Conservation (phyloP, 371 early-diverging fungal species). For the Rhizopus arrhizus region DNA sequence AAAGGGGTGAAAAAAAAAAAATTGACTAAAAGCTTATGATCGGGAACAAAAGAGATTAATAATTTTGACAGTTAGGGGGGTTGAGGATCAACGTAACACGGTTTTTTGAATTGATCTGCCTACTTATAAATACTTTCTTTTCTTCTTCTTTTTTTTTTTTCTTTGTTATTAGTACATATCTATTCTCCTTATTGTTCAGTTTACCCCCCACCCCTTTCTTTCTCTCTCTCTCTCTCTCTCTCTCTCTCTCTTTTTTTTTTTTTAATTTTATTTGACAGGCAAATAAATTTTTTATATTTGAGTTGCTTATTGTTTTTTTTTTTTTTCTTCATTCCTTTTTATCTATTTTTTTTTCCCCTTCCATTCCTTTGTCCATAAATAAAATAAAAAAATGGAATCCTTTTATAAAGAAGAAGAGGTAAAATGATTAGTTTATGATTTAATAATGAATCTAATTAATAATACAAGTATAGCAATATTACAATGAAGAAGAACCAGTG, state of each 20-base stretch:
- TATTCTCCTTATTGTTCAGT: not conserved
- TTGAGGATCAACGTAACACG: too few species aligned
- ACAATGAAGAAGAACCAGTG: slow-evolving; percentile 2
- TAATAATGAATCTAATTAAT: too few species aligned
- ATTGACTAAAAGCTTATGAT: too few species aligned
- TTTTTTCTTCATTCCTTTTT: not conserved
- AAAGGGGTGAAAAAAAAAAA: too few species aligned
- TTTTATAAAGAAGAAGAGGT: too few species aligned
- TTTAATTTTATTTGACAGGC: too few species aligned
- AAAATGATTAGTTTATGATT: too few species aligned
- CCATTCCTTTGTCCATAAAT: not conserved
- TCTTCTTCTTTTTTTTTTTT: too few species aligned
- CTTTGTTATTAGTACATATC: not conserved
- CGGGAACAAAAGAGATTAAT: too few species aligned
- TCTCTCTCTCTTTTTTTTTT: not conserved
- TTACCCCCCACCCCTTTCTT: not conserved
- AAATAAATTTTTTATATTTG: not conserved
- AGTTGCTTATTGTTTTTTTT: not conserved
- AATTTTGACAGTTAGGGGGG: too few species aligned
- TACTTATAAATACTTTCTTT: too few species aligned
- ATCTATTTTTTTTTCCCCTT: not conserved
- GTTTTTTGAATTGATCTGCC: too few species aligned
- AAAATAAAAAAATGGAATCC: not conserved
- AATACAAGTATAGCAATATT: not conserved
- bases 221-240: not conserved